These are phyloP conservation scores for Chromera velia DNA, from an alignment of 73 alveolate species.

Conservation along the genomic window DNA sequence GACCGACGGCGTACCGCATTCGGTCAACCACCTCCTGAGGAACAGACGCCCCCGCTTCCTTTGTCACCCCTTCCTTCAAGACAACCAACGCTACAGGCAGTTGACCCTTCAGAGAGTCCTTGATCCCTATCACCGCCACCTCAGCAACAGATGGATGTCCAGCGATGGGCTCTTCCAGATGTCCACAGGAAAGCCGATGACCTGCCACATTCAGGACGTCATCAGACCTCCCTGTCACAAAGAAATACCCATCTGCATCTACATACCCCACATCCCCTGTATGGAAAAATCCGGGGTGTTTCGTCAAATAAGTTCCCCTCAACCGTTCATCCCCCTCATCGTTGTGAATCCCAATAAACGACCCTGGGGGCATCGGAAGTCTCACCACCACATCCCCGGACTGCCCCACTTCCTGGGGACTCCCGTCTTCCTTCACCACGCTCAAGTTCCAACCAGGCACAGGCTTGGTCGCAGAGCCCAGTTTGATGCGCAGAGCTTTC, in stretches of 20 bases:
- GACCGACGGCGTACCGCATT: slow-evolving; percentile 76
- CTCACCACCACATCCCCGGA: slow-evolving; percentile 78
- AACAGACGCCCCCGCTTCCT: slow-evolving; percentile 13
- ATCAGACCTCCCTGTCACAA: slow-evolving; percentile 73
- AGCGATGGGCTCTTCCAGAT: slow-evolving; percentile 68
- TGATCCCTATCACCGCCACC: slow-evolving; percentile 88
- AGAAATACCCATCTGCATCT: slow-evolving; percentile 68
- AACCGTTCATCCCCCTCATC: slow-evolving; percentile 89
- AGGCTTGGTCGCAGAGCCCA: slow-evolving; percentile 90
- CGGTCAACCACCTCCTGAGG: slow-evolving; percentile 55
- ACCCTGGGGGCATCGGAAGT: slow-evolving; percentile 94
- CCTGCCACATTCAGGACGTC: slow-evolving; percentile 86
- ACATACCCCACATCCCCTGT: slow-evolving; percentile 92
- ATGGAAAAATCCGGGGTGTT: slow-evolving; percentile 79
- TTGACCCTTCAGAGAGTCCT: slow-evolving; percentile 87
- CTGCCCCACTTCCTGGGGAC: slow-evolving; percentile 44
- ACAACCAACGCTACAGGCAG: slow-evolving; percentile 86
- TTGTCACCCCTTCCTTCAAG: slow-evolving; percentile 47
- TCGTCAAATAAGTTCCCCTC: slow-evolving; percentile 75
- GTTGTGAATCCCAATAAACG: slow-evolving; percentile 80
- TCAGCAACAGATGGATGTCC: slow-evolving; percentile 74
- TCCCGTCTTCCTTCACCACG: slow-evolving; percentile 72
- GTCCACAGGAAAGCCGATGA: slow-evolving; percentile 76
- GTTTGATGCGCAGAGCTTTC: too few species aligned
- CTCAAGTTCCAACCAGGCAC: slow-evolving; percentile 80